Conservation (phyloP, 176 grass and related monocot genomes). For the Musa troglodytarum region DNA sequence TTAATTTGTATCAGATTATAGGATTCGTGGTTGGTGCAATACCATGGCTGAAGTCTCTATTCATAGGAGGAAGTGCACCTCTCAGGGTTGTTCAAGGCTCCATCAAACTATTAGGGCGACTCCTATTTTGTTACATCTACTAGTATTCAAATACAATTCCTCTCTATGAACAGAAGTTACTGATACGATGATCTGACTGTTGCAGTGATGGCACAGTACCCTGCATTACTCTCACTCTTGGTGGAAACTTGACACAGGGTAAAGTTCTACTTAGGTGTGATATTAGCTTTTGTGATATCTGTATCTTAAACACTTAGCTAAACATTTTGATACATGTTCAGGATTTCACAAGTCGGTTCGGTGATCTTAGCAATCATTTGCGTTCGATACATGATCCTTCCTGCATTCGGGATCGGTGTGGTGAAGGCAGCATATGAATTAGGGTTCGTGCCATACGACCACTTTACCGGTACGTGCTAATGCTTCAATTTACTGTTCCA, state of each 20-base stretch:
- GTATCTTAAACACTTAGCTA: background rate
- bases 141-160: background rate
- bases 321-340: slow-evolving; percentile 14
- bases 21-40: slow-evolving; percentile 22
- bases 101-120: slow-evolving; percentile 17
- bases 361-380: slow-evolving; percentile 50
- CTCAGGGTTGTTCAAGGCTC: slow-evolving; percentile 42
- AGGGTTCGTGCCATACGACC: slow-evolving; percentile 64
- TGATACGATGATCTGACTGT: background rate
- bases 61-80: slow-evolving; percentile 33
- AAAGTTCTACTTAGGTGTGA: background rate
- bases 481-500: slow-evolving; percentile 77
- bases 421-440: slow-evolving; percentile 37
- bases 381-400: slow-evolving; percentile 54
- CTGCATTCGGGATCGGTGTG: slow-evolving; percentile 51
- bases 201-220: slow-evolving; percentile 20
- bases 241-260: slow-evolving; percentile 16
- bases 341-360: slow-evolving; percentile 44
- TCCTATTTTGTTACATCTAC: background rate
- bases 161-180: background rate
- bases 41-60: slow-evolving; percentile 40
- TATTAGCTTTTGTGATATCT: background rate
- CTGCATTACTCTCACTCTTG: slow-evolving; percentile 16
- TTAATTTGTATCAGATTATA: slow-evolving; percentile 17
- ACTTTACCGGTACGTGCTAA: slow-evolving; percentile 63